Conservation (phyloP, 1,284 basidiomycete species). For the Pisolithus thermaeus region DNA sequence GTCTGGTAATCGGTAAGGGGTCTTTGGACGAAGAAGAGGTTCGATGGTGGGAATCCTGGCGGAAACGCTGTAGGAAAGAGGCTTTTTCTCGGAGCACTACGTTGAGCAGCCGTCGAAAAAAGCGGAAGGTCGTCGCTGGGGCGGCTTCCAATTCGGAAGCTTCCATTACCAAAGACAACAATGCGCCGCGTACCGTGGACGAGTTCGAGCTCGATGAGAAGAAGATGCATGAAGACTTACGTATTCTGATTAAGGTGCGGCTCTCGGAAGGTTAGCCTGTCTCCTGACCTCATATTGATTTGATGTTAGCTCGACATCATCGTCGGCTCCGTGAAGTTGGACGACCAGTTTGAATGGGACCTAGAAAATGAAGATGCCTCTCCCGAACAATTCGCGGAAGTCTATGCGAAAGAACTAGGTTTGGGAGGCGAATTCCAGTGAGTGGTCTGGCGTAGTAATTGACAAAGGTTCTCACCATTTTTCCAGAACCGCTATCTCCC, state of each 20-base stretch:
- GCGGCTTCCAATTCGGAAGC: slow-evolving; percentile 28
- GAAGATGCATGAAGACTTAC: slow-evolving; percentile 72
- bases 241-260: slow-evolving; percentile 85
- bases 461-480: slow-evolving; percentile 9
- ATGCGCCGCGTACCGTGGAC: slow-evolving; percentile 42
- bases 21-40: slow-evolving; percentile 45
- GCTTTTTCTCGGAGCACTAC: slow-evolving; percentile 16
- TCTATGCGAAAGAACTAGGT: slow-evolving; percentile 86
- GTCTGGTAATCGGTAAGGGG: slow-evolving; percentile 36
- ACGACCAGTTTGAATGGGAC: slow-evolving; percentile 99
- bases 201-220: slow-evolving; percentile 55
- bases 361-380: slow-evolving; percentile 73
- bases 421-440: slow-evolving; percentile 90
- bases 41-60: slow-evolving; percentile 71
- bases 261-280: slow-evolving; percentile 3
- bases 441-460: slow-evolving; percentile 22
- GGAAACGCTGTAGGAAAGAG: slow-evolving; percentile 35
- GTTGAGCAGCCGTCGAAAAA: slow-evolving; percentile 21
- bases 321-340: slow-evolving; percentile 87
- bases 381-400: slow-evolving; percentile 90
- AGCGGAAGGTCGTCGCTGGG: slow-evolving; percentile 27
- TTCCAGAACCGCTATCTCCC: slow-evolving; percentile 87
- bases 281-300: slow-evolving; percentile 3
- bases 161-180: slow-evolving; percentile 17
- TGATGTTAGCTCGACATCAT: slow-evolving; percentile 83